Evolutionary conservation across 306 rosid genomes (phyloP).

Genomic region (cucumber (Cucumis sativus)): DNA sequence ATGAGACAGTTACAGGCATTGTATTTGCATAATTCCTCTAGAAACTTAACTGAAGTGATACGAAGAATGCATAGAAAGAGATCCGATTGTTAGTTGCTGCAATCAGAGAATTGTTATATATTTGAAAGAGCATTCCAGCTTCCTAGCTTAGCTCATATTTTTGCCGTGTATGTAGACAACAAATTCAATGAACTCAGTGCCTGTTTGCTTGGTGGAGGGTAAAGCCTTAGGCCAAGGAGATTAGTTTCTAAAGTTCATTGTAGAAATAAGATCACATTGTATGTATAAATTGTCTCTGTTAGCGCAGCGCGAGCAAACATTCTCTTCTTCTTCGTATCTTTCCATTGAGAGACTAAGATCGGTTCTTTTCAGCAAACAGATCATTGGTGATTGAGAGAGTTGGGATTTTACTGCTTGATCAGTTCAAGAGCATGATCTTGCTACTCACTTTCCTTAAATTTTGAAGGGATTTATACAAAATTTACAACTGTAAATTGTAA

Average conservation of each 20-base stretch:
- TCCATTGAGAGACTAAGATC: not conserved
- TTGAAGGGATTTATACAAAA: not conserved
- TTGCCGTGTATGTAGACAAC: not conserved
- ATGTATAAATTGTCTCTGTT: not conserved
- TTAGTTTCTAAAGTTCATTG: not conserved
- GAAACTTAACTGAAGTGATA: not conserved
- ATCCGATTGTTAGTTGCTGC: not conserved
- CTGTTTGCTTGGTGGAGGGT: not conserved
- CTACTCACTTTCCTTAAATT: not conserved
- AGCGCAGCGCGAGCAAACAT: not conserved
- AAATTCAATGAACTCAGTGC: not conserved
- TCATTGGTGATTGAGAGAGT: not conserved
- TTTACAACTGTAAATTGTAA: not conserved
- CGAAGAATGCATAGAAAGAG: too few species aligned
- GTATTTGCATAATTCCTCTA: not conserved
- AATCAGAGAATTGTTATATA: not conserved
- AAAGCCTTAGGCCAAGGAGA: too few species aligned
- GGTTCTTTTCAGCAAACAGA: not conserved
- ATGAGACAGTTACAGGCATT: not conserved
- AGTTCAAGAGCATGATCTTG: not conserved
- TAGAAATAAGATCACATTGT: not conserved
- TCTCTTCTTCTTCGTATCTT: not conserved
- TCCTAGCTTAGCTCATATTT: not conserved
- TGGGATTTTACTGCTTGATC: not conserved
- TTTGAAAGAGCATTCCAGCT: not conserved